Evolutionary conservation across 1,284 basidiomycete species (phyloP), one percentile per base, ranked within the genome.

Genomic region (Pseudozyma hubeiensis): DNA sequence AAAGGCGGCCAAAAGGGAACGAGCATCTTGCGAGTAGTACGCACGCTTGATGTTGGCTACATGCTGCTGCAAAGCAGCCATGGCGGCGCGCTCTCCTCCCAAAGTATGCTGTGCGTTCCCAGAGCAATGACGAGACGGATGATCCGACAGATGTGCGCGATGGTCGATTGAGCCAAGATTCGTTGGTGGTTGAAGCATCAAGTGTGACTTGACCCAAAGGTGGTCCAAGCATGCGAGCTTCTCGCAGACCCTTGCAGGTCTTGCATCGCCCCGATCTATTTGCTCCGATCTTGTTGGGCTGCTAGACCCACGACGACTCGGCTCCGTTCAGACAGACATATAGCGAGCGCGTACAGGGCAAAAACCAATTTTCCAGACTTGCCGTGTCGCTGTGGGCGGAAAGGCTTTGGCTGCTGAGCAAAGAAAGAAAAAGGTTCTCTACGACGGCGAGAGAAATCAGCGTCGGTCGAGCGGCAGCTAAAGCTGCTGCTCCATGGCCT

Each of bases 41-140:
- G 71, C 71, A 40, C 52, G 46, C 59, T 65, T 69, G 49, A 69
- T 55, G 30, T 47, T 30, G 35, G 53, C 63, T 17, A 74, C 56
- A 55, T 74, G 60, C 55, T 56, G 71, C 63, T 66, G 71, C 45
- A 74, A 39, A 17, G 71, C 62, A 41, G 71, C 48, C 71, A 74
- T 54, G 4, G 17, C 50, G 51, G 46, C 11, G 34, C 9, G 16
- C n/a, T 44, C 11, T 24, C 16, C 7, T 13, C 13, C 24, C 24
- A 24, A 24, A 24, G 24, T 17, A 13, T 31, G n/a, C 43, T 39
- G n/a, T 16, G 37, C 5, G 35, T 29, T 19, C 44, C 37, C 24
- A 34, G 41, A 37, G 35, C 35, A 37, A 29, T 29, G 24, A 24
- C 4, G 24, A 24, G 35, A 10, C 8, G 44, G 48, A 44, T 16